These are phyloP conservation scores for Trapa incisa DNA, from an alignment of 345 rosid species.

Conservation along the genomic window DNA sequence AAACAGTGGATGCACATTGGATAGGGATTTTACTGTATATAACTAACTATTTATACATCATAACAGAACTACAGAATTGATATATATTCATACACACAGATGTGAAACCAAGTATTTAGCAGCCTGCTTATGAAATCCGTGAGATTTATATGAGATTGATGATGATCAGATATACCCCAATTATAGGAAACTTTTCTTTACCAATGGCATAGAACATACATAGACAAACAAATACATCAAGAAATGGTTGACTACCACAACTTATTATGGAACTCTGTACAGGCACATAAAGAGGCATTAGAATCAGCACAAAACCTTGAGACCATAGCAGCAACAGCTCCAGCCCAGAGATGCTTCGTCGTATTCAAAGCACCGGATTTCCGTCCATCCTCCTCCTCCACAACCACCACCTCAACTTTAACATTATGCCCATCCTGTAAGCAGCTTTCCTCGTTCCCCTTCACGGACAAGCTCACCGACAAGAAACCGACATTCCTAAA, in stretches of 20 bases:
- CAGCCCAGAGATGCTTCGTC: slow-evolving; percentile 77
- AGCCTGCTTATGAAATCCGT: background rate
- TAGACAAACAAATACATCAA: background rate
- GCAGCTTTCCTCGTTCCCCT: slow-evolving; percentile 32
- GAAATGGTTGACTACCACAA: background rate
- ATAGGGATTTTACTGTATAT: background rate
- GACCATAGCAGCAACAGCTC: slow-evolving; percentile 86
- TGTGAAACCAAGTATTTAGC: background rate
- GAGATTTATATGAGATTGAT: background rate
- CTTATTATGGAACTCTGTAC: background rate
- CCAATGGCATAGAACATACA: background rate
- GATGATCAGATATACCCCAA: too few species aligned
- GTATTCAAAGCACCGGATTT: slow-evolving; percentile 52
- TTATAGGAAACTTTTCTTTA: background rate
- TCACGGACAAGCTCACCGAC: slow-evolving; percentile 62
- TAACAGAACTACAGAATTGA: background rate
- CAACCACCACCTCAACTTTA: slow-evolving; percentile 14
- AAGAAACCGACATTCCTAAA: slow-evolving; percentile 23
- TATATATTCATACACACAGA: too few species aligned
- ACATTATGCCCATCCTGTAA: slow-evolving; percentile 28
- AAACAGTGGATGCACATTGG: background rate
- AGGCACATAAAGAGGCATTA: background rate
- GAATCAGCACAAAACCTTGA: slow-evolving; percentile 37
- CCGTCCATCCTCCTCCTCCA: slow-evolving; percentile 12
- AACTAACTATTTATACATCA: background rate